Evolutionary conservation across 371 early-diverging fungal genomes (phyloP), one percentile per base, ranked within the genome.

Genomic region (Aphelidium insulamus): DNA sequence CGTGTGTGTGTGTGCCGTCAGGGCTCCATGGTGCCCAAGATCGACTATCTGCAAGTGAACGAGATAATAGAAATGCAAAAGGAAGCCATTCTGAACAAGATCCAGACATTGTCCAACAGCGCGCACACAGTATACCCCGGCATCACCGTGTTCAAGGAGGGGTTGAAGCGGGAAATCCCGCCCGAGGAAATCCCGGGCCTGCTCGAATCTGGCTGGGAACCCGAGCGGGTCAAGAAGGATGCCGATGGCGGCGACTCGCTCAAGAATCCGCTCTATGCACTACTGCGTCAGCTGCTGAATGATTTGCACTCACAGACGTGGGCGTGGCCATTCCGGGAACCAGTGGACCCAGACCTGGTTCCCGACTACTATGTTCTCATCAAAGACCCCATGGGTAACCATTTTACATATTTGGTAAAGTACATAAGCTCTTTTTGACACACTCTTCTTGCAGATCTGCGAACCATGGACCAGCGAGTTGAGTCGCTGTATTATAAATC

Each of bases 301-400:
- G 82, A 80, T 39, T 57, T 87, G 36, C 57, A 72, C 45, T 71
- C 59, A 5, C 68, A 88, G 48, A 57, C 74, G 4, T 60, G 66
- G 26, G 69, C 97, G 3, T 98, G 98, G 98, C 97, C 99, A 15
- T 99, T 99, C 54, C 56, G 73, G 27, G 77, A 90, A 32, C 97
- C 99, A 6, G 99, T 99, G 6, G 74, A 83, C 36, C 61, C 72
- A 1, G 71, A 80, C 14, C 72, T 79, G 20, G 98, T 98, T 0
- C 72, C 85, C 3, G 97, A 97, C 48, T 99, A 98, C 50, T 88
- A 90, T 40, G 66, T 73, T 5, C 72, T 95, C 29, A 91, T 99
- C 48, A 88, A 79, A 42, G 76, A 86, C 28, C 99, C 99, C 0
- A 99, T 98, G 98, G 91, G 81, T 81, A 62, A 49, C 21, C 23